Evolutionary conservation across 2,329 filamentous ascomycete species (phyloP).

Genomic region (Thyridium curvatum): DNA sequence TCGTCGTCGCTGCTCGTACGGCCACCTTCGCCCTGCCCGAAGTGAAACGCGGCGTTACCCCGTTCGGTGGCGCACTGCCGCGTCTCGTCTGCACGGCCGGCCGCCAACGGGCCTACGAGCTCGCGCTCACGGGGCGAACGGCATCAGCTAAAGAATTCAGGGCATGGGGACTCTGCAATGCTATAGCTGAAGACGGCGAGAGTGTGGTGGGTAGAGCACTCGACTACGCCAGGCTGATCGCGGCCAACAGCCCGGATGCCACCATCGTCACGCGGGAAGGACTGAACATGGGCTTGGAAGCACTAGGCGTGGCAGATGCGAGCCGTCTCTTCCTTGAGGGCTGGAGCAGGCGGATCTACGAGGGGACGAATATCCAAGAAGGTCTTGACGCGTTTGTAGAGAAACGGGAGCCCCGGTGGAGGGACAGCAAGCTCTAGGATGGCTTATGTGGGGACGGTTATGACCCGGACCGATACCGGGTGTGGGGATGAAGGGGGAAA

Average conservation of each 20-base stretch:
- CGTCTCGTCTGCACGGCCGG: conserved; percentile 62
- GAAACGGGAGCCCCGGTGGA: conserved; percentile 17
- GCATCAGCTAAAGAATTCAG: conserved; percentile 53
- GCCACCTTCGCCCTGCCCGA: conserved; percentile 59
- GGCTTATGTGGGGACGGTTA: no score
- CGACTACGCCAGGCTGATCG: conserved; percentile 53
- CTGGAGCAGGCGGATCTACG: not conserved
- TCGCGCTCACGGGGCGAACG: conserved; percentile 60
- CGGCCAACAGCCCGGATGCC: conserved; percentile 65
- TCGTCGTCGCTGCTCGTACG: conserved; percentile 45
- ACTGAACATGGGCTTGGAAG: conserved; percentile 67
- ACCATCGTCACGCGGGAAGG: conserved; percentile 67
- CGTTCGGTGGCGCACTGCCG: conserved; percentile 64
- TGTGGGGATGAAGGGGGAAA: no score
- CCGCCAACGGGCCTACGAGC: conserved; percentile 62
- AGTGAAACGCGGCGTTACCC: conserved; percentile 63
- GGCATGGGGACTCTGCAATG: conserved; percentile 63
- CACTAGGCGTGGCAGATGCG: conserved; percentile 15
- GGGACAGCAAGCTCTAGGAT: conserved; percentile 14
- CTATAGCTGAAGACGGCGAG: conserved; percentile 49
- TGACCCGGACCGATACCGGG: no score
- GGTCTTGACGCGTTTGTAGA: conserved; percentile 19
- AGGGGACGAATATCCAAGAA: conserved; percentile 17
- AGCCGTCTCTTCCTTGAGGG: conserved; percentile 2
- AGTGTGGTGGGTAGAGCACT: conserved; percentile 53